Conservation (phyloP, 192 early-diverging fungal genomes). For the Backusella mclennaniae region DNA sequence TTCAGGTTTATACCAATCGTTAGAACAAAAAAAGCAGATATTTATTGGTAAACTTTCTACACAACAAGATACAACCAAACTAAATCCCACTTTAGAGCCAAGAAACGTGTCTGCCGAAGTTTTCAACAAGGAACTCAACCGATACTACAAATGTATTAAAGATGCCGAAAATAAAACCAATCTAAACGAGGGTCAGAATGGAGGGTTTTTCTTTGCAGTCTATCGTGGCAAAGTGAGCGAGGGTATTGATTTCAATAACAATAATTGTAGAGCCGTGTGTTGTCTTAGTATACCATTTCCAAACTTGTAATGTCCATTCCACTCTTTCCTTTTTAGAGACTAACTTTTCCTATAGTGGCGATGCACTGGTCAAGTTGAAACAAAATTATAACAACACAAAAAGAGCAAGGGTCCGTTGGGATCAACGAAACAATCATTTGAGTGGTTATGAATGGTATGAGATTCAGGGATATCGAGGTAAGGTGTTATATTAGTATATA, state of each 20-base stretch:
- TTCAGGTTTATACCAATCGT: conserved; percentile 17
- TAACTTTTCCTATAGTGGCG: conserved; percentile 22
- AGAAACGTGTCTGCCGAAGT: neutral
- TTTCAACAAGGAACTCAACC: neutral
- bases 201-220: conserved; percentile 65
- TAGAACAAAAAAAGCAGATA: conserved; percentile 13
- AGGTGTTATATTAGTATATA: neutral
- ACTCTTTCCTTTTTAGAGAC: neutral
- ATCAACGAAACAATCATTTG: neutral
- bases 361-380: conserved; percentile 54
- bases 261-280: conserved; percentile 62
- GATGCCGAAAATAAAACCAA: neutral
- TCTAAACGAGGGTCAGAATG: conserved; percentile 21
- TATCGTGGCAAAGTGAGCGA: conserved; percentile 75
- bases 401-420: neutral
- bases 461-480: conserved; percentile 32
- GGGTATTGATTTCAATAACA: conserved; percentile 73
- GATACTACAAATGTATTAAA: conserved; percentile 1
- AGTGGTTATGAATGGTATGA: conserved; percentile 27
- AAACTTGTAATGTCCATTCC: conserved; percentile 4
- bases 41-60: neutral
- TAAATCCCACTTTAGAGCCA: neutral
- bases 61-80: neutral
- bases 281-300: conserved; percentile 65
- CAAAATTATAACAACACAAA: conserved; percentile 35